A percentile compares a stretch with the other conserved stretches of the same genome.
phyloP scores from a whole-genome alignment of 2,329 filamentous ascomycete species.

The Paraconiothyrium sp. region DNA sequence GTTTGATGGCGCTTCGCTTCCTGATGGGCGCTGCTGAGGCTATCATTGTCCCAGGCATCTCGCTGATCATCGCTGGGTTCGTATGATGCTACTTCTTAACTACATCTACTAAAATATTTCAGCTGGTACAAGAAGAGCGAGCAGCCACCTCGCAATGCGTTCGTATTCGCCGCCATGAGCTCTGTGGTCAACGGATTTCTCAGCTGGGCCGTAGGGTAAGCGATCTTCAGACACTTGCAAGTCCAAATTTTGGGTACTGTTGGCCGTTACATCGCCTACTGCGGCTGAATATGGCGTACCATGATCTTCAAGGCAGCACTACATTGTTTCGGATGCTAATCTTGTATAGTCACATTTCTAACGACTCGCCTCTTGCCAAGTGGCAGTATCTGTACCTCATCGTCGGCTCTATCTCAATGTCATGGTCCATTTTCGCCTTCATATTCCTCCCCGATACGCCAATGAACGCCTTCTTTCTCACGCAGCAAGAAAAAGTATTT shows the following conservation, averaged over 20 bases:
- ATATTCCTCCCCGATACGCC: slow-evolving; percentile 26
- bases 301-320: too few relatives aligned
- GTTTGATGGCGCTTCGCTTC: slow-evolving; percentile 19
- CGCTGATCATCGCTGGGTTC: slow-evolving; percentile 18
- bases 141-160: slow-evolving; percentile 15
- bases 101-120: neutral
- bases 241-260: too few relatives aligned
- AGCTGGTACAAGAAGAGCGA: slow-evolving; percentile 22
- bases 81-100: neutral
- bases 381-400: slow-evolving; percentile 33
- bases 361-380: slow-evolving; percentile 10
- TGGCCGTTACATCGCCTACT: too few relatives aligned
- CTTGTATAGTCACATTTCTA: slow-evolving; percentile 52
- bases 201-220: slow-evolving; percentile 17
- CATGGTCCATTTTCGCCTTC: slow-evolving; percentile 28
- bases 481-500: slow-evolving; percentile 50
- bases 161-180: slow-evolving; percentile 16
- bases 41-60: slow-evolving; percentile 22
- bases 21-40: slow-evolving; percentile 24
- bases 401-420: slow-evolving; percentile 32
- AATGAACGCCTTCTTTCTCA: slow-evolving; percentile 28
- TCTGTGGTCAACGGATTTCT: slow-evolving; percentile 16
- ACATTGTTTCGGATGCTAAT: slow-evolving; percentile 55
- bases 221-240: slow-evolving; percentile 36
- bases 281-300: too few relatives aligned